Percentiles rank a stretch among this genome's conserved stretches.
Conservation (phyloP, 1,284 basidiomycete species). For the Mrakiaceae sp. region DNA sequence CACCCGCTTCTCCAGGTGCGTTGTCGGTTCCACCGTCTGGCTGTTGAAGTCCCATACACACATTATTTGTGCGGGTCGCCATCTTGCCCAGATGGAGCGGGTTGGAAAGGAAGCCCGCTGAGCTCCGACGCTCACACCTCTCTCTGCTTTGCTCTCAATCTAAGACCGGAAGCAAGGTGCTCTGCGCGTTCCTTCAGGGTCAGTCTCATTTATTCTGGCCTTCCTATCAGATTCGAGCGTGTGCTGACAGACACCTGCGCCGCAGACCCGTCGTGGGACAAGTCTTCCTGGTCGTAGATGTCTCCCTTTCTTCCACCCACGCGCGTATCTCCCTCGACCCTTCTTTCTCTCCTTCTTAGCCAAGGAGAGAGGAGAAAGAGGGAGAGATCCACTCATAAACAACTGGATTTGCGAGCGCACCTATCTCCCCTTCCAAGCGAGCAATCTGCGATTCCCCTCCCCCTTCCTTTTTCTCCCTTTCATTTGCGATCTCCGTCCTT, state of each 20-base stretch:
- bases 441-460: too few species aligned
- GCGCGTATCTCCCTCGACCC: neutral
- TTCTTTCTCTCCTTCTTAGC: neutral
- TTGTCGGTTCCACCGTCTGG: slow-evolving; percentile 9
- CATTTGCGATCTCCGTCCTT: too few species aligned
- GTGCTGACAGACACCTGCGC: neutral
- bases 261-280: slow-evolving; percentile 33
- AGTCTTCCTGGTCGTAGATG: slow-evolving; percentile 19
- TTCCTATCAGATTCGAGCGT: neutral
- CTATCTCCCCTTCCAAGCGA: too few species aligned
- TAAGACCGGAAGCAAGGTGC: slow-evolving; percentile 90
- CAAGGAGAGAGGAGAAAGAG: too few species aligned
- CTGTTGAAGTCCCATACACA: neutral
- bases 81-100: neutral
- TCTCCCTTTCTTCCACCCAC: too few species aligned
- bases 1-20: slow-evolving; percentile 87
- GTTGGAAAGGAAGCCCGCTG: neutral
- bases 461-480: too few species aligned
- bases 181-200: slow-evolving; percentile 85
- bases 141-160: slow-evolving; percentile 4
- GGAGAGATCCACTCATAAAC: too few species aligned
- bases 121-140: neutral
- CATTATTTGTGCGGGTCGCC: neutral
- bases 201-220: slow-evolving; percentile 27
- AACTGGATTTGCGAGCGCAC: too few species aligned